These are phyloP conservation scores for Hypomontagnella submonticulosa DNA, from an alignment of 495 filamentous ascomycete genomes.

Conservation along the genomic window DNA sequence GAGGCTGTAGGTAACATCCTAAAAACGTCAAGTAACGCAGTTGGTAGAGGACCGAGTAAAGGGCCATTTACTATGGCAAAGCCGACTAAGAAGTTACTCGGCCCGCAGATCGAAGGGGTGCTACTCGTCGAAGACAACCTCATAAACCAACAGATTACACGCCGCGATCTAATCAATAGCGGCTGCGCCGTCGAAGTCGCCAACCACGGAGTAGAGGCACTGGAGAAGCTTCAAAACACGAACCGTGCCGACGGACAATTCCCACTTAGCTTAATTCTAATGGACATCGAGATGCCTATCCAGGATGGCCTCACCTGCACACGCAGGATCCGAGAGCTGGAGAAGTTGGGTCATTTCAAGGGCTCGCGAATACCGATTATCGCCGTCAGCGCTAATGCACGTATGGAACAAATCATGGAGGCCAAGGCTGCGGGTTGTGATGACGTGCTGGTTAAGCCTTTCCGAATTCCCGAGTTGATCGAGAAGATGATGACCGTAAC, in stretches of 20 bases:
- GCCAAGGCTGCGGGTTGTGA: conserved; percentile 63
- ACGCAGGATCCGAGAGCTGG: conserved; percentile 72
- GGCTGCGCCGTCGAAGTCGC: conserved; percentile 77
- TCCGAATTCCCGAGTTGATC: conserved; percentile 58
- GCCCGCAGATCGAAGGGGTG: conserved; percentile 51
- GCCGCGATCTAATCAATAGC: conserved; percentile 73
- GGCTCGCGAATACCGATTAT: conserved; percentile 75
- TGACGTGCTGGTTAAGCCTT: conserved; percentile 60
- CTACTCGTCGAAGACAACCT: conserved; percentile 88
- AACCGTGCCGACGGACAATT: conserved; percentile 45
- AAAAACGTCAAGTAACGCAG: conserved; percentile 13
- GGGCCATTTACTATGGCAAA: conserved; percentile 40
- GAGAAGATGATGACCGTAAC: conserved; percentile 54
- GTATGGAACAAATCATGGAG: conserved; percentile 70
- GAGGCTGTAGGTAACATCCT: conserved; percentile 38
- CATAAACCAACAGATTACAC: conserved; percentile 79
- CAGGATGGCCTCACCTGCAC: conserved; percentile 85
- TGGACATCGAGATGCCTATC: conserved; percentile 90
- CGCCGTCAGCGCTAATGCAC: conserved; percentile 82
- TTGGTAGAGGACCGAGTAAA: conserved; percentile 13
- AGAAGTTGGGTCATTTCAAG: conserved; percentile 59
- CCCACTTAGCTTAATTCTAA: conserved; percentile 71
- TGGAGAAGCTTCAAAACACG: conserved; percentile 61
- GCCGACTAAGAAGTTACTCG: conserved; percentile 37
- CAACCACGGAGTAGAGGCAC: conserved; percentile 82